Percentiles rank a stretch among this genome's conserved stretches.
These are phyloP conservation scores for Thielaviopsis cerberus DNA, from an alignment of 2,329 filamentous ascomycete genomes.

Conservation along the genomic window DNA sequence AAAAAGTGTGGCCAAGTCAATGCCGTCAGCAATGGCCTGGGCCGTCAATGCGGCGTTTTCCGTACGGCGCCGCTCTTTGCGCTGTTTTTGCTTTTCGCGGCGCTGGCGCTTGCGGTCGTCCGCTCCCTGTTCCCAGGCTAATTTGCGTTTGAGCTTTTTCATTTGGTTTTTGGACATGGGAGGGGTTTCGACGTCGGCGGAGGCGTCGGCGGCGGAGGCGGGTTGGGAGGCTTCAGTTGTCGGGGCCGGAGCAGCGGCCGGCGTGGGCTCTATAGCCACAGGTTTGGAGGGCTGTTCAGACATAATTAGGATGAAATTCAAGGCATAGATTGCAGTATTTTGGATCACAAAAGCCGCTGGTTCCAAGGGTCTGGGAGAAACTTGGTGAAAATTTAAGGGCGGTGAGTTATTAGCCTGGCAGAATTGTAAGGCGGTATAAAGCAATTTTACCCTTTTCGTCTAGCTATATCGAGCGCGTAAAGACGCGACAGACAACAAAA, in stretches of 20 bases:
- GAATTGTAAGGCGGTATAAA: constrained; percentile 4
- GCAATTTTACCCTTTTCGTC: constrained; percentile 9
- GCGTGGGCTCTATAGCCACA: not conserved
- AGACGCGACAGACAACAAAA: not conserved
- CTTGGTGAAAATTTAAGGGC: constrained; percentile 10
- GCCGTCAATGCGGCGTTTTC: constrained; percentile 32
- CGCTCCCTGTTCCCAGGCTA: constrained; percentile 59
- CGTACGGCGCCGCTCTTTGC: constrained; percentile 29
- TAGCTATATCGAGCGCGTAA: constrained; percentile 2
- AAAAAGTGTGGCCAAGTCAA: constrained; percentile 22
- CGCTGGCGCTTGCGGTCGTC: constrained; percentile 35
- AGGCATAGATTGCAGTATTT: not conserved
- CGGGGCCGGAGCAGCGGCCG: not conserved
- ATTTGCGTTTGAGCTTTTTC: constrained; percentile 56
- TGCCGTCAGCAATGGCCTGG: constrained; percentile 23
- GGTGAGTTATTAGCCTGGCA: constrained; percentile 5
- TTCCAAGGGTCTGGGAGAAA: not conserved
- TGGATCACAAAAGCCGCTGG: not conserved
- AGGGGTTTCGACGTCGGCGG: not conserved
- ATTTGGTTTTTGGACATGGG: constrained; percentile 66
- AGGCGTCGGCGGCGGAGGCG: too few species aligned
- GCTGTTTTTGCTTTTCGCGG: constrained; percentile 35
- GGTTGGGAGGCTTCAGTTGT: not conserved
- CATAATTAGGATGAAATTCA: not conserved
- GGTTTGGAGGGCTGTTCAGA: not conserved